Base-by-base conservation (phyloP, 768 basidiomycete species). In the Trametes maxima region DNA sequence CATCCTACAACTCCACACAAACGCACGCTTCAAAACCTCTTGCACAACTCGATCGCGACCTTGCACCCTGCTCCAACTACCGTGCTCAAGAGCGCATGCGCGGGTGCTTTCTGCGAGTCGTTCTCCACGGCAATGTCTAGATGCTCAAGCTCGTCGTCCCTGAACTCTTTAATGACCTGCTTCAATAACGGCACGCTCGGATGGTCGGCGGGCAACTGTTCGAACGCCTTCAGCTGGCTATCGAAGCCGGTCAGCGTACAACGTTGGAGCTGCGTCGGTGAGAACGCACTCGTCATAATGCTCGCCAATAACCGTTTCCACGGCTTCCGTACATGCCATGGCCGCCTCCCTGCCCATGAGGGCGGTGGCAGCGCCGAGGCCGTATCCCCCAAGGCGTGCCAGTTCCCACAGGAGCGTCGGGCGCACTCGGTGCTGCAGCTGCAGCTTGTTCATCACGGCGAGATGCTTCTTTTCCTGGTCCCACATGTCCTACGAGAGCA, bases 271-370 rank as follows among this genome's bases (percentile, higher is more conserved):
- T 2, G 16, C 12, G 28, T 25, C 19, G 10, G 57, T 22, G 35
- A 14, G n/a, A 13, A 82, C 92, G 71, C 72, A 96, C 95, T 97
- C 94, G 72, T 98, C 93, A 69, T 98, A 98, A 75, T 98, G 95
- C 74, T 98, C 95, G 42, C 95, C 95, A 54, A 98, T 98, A 57
- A 94, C 94, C 0, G 95, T 97, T 74, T 98, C 95, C 19, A 98
- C 95, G 0, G 95, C 95, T 73, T 98, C 95, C 0, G 95, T 98
- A 69, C 95, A 98, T 6, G 95, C 95, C 95, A 98, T 98, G 0
- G 95, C 94, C 13, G 95, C 94, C 67, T 97, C 90, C 70, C 86
- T 90, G 39, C 95, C 91, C 83, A 96, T 81, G 21, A 96, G 75
- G 0, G 92, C 95, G 0, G 95, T 97, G 0, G 78, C 82, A 5